phyloP scores from a whole-genome alignment of 2,329 filamentous ascomycete species.

The Microthyrium microscopicum region DNA sequence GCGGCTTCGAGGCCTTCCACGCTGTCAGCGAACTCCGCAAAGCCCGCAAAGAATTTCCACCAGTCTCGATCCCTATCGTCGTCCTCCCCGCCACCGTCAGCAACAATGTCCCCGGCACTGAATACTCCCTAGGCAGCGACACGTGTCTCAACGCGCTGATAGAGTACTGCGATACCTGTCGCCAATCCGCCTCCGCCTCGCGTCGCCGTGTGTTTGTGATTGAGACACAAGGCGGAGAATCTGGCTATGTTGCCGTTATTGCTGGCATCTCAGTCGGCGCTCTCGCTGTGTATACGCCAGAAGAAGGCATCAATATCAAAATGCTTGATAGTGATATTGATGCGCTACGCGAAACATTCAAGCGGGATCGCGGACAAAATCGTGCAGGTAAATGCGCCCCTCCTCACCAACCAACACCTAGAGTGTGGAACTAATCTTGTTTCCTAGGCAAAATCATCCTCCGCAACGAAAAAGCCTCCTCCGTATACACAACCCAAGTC shows the following conservation, averaged over 20 bases:
- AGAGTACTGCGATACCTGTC: conserved; percentile 91
- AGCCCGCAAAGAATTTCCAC: conserved; percentile 60
- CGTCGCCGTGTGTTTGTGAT: conserved; percentile 92
- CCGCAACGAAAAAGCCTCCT: conserved; percentile 88
- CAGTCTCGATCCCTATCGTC: conserved; percentile 82
- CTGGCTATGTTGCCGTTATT: conserved; percentile 82
- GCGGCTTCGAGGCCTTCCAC: conserved; percentile 94
- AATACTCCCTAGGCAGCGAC: conserved; percentile 92
- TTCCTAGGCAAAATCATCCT: conserved; percentile 81
- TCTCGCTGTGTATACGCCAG: conserved; percentile 85
- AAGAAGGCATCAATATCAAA: conserved; percentile 85
- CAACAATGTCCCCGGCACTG: conserved; percentile 95
- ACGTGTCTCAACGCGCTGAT: conserved; percentile 93
- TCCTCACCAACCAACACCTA: background rate
- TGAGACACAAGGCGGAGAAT: conserved; percentile 89
- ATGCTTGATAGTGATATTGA: conserved; percentile 86
- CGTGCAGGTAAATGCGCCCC: conserved; percentile 34
- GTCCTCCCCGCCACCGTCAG: conserved; percentile 93
- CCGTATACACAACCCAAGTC: conserved; percentile 79
- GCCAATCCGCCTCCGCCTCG: conserved; percentile 88
- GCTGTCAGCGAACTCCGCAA: conserved; percentile 74
- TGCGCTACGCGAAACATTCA: conserved; percentile 73
- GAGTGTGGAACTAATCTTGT: too few species aligned
- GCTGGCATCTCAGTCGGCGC: conserved; percentile 86
- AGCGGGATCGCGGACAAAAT: conserved; percentile 69